A percentile compares a stretch with the other conserved stretches of the same genome.
These are phyloP conservation scores for Penicillium freii DNA, from an alignment of 2,329 filamentous ascomycete species.

Conservation along the genomic window DNA sequence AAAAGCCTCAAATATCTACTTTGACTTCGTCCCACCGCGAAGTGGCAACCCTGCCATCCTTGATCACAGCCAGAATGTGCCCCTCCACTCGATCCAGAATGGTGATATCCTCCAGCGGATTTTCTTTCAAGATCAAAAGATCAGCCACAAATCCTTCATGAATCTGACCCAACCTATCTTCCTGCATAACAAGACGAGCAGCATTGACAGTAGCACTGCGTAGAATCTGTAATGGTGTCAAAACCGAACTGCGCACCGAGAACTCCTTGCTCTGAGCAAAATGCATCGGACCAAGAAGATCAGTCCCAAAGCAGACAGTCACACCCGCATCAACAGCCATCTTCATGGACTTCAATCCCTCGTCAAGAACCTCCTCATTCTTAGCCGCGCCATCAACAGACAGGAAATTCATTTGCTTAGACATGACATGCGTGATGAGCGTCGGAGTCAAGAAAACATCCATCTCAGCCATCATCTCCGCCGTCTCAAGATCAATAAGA, in stretches of 20 bases:
- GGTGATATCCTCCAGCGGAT: constrained; percentile 57
- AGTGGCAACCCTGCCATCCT: constrained; percentile 51
- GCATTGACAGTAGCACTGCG: constrained; percentile 54
- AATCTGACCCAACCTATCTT: constrained; percentile 51
- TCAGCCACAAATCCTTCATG: constrained; percentile 54
- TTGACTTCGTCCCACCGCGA: constrained; percentile 3
- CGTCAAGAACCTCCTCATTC: constrained; percentile 51
- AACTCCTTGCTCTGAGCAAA: constrained; percentile 54
- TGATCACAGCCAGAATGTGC: constrained; percentile 53
- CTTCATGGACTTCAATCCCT: constrained; percentile 48
- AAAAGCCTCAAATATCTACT: background rate
- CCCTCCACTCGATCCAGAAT: constrained; percentile 51
- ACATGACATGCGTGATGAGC: constrained; percentile 53
- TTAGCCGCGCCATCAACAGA: constrained; percentile 46
- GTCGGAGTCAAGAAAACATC: constrained; percentile 55
- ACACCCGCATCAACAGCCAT: constrained; percentile 55
- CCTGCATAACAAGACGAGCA: constrained; percentile 50
- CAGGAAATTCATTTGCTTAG: constrained; percentile 36
- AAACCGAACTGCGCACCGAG: constrained; percentile 44
- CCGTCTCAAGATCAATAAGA: constrained; percentile 45
- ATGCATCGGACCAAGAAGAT: constrained; percentile 53
- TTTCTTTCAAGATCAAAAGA: constrained; percentile 52
- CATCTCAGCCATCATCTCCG: constrained; percentile 51
- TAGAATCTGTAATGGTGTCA: constrained; percentile 47
- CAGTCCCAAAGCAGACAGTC: constrained; percentile 56